Conservation (phyloP, 1,284 basidiomycete species). For the Marasmius fiardii region DNA sequence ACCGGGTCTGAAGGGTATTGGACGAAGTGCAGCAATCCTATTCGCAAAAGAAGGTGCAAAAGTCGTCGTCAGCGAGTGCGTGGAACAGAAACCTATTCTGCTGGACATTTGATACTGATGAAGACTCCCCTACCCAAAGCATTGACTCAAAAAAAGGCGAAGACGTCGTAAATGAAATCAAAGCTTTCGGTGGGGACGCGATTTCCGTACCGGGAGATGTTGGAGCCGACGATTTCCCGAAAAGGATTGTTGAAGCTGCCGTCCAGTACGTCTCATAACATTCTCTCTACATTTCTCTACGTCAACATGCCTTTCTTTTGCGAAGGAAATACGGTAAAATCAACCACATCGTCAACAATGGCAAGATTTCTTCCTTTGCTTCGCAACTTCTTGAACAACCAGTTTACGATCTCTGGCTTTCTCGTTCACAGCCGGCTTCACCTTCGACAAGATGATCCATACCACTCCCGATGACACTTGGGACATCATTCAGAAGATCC, state of each 20-base stretch:
- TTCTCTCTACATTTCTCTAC: conserved; percentile 1
- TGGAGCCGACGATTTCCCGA: conserved; percentile 78
- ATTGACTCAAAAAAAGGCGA: conserved; percentile 66
- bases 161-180: conserved; percentile 73
- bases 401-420: neutral
- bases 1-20: conserved; percentile 57
- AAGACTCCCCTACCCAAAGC: conserved; percentile 31
- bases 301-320: conserved; percentile 1
- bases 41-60: conserved; percentile 87
- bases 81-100: neutral
- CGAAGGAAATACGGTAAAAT: conserved; percentile 74
- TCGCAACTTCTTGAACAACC: neutral
- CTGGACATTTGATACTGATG: conserved; percentile 6
- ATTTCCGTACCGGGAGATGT: conserved; percentile 75
- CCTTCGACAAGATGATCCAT: conserved; percentile 86
- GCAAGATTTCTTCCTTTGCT: conserved; percentile 30
- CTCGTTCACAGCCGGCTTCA: conserved; percentile 65
- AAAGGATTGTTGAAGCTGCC: conserved; percentile 74
- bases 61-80: conserved; percentile 78
- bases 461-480: conserved; percentile 82
- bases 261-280: conserved; percentile 52
- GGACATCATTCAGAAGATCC: conserved; percentile 80
- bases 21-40: conserved; percentile 68
- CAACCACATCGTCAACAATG: conserved; percentile 86
- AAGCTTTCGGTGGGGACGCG: conserved; percentile 67